A percentile compares a stretch with the other conserved stretches of the same genome.
Evolutionary conservation across 306 rosid genomes (phyloP).

Genomic region (Lathyrus tuberosus): DNA sequence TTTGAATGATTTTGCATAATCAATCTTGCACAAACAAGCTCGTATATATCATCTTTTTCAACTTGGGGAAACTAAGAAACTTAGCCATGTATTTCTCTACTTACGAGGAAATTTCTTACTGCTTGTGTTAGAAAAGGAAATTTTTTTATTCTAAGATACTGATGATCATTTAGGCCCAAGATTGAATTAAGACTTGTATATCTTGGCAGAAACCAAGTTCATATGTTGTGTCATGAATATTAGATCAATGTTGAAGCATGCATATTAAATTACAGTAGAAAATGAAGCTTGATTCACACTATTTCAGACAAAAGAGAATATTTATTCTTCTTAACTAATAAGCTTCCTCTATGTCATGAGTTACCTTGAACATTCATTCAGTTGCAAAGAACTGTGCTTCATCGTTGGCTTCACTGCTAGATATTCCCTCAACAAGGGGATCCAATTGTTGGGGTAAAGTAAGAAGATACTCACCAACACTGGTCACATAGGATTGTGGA

Average conservation of each 20-base stretch:
- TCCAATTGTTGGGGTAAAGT: constrained; percentile 97
- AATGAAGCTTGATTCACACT: constrained; percentile 17
- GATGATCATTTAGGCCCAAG: constrained; percentile 14
- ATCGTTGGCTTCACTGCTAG: constrained; percentile 75
- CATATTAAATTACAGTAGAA: constrained; percentile 15
- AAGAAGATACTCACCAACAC: constrained; percentile 94
- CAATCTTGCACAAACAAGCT: not conserved
- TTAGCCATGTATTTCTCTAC: not conserved
- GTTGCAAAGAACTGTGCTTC: constrained; percentile 98
- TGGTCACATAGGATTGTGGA: constrained; percentile 89
- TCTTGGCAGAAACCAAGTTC: constrained; percentile 20
- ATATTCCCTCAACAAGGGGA: constrained; percentile 97
- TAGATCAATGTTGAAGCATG: constrained; percentile 32
- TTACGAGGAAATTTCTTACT: not conserved
- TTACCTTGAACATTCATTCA: constrained; percentile 99
- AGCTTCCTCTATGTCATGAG: constrained; percentile 9
- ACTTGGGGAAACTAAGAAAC: constrained; percentile 24
- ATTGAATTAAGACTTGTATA: constrained; percentile 10
- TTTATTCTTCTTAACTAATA: not conserved
- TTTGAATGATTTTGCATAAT: constrained; percentile 6
- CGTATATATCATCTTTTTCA: too few species aligned
- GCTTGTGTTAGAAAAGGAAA: constrained; percentile 3
- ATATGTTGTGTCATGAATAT: constrained; percentile 7
- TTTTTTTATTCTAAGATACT: not conserved
- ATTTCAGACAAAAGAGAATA: too few species aligned